phyloP scores from a whole-genome alignment of 345 rosid species.

The Rhodamnia argentea region DNA sequence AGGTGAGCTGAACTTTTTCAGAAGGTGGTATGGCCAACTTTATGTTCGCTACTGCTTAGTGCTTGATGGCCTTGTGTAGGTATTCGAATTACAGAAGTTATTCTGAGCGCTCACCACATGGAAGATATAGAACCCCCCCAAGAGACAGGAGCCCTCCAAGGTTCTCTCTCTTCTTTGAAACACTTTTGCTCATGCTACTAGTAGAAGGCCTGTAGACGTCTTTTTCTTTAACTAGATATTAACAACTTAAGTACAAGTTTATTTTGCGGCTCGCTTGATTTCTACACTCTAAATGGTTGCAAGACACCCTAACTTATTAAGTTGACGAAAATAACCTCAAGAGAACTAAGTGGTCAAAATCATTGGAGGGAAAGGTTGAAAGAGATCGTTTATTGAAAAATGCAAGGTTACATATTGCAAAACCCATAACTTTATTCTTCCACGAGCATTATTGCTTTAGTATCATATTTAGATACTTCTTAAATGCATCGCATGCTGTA shows the following conservation, averaged over 20 bases:
- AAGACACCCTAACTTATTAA: background rate
- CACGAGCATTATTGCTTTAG: background rate
- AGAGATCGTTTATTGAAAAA: background rate
- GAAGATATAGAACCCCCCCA: constrained; percentile 59
- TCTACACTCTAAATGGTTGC: background rate
- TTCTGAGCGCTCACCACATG: constrained; percentile 33
- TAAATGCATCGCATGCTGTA: background rate
- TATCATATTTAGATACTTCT: background rate
- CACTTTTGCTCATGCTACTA: background rate
- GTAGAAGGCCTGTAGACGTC: background rate
- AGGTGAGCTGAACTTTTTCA: constrained; percentile 32
- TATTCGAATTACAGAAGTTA: constrained; percentile 46
- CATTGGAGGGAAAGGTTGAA: background rate
- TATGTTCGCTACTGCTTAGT: background rate
- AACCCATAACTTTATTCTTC: background rate
- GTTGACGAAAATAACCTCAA: background rate
- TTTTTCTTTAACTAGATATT: background rate
- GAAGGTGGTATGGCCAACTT: background rate
- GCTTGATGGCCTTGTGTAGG: constrained; percentile 16
- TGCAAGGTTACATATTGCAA: background rate
- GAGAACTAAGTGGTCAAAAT: background rate
- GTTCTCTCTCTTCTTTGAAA: constrained; percentile 19
- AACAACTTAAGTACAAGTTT: background rate
- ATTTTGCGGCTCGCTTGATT: background rate
- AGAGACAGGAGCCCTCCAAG: constrained; percentile 82